Conservation (phyloP, 371 early-diverging fungal genomes). For the Mycotypha africana region DNA sequence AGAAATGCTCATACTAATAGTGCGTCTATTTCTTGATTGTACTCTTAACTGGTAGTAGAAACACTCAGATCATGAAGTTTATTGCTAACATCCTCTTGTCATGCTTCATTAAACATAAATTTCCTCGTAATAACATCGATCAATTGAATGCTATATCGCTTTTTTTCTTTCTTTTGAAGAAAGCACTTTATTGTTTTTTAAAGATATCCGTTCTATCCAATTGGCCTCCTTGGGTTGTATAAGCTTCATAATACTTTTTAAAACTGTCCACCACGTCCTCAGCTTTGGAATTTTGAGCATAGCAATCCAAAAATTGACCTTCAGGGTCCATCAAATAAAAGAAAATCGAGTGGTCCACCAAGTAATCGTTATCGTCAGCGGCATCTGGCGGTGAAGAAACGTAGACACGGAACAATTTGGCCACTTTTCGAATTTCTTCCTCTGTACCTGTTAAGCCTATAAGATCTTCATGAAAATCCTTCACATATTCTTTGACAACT, state of each 20-base stretch:
- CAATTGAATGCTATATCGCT: no score
- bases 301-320: conserved; percentile 88
- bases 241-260: conserved; percentile 50
- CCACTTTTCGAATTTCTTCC: conserved; percentile 77
- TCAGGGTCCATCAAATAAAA: conserved; percentile 94
- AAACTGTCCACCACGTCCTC: conserved; percentile 56
- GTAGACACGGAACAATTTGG: conserved; percentile 93
- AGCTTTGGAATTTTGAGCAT: conserved; percentile 73
- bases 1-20: no score
- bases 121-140: no score
- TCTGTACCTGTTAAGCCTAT: conserved; percentile 89
- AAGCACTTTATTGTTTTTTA: no score
- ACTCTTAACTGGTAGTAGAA: no score
- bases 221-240: conserved; percentile 40
- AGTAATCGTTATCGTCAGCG: conserved; percentile 84
- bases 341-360: conserved; percentile 98
- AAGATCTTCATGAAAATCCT: conserved; percentile 91
- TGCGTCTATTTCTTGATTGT: no score
- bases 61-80: no score
- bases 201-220: no score
- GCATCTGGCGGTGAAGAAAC: conserved; percentile 84
- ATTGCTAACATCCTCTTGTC: no score
- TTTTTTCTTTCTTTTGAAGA: no score
- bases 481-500: conserved; percentile 82
- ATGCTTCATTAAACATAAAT: no score